Conservation (phyloP, 2,329 filamentous ascomycete genomes). For the Blastomyces gilchristii region DNA sequence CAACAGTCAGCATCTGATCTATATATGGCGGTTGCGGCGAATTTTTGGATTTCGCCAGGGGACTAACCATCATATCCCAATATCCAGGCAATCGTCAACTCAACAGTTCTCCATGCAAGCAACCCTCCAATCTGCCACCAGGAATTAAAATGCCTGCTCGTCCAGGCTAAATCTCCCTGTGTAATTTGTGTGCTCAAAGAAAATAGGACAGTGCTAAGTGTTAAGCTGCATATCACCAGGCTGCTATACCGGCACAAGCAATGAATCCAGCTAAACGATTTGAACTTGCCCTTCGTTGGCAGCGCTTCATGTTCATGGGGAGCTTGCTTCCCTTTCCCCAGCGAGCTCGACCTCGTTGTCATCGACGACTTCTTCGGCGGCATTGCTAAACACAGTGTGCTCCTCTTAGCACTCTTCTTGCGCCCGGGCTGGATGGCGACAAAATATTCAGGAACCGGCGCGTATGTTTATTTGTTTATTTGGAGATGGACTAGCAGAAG, state of each 20-base stretch:
- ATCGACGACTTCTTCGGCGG: background rate
- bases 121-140: slow-evolving; percentile 51
- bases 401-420: background rate
- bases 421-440: background rate
- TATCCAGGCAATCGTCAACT: slow-evolving; percentile 64
- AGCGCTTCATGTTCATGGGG: background rate
- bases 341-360: background rate
- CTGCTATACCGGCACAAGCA: slow-evolving; percentile 36
- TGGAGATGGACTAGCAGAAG: background rate
- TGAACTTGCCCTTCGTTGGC: too few relatives aligned
- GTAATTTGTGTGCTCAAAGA: slow-evolving; percentile 51
- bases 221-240: slow-evolving; percentile 45
- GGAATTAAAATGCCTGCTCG: slow-evolving; percentile 55
- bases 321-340: background rate
- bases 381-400: background rate
- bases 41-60: background rate
- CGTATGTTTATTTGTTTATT: background rate
- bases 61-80: slow-evolving; percentile 53
- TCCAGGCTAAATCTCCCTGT: slow-evolving; percentile 53
- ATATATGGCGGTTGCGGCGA: background rate
- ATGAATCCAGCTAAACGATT: slow-evolving; percentile 21
- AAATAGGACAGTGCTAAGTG: slow-evolving; percentile 55
- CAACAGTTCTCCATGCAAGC: slow-evolving; percentile 49
- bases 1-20: background rate
- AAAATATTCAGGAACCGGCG: background rate